Evolutionary conservation across 176 grass and related monocot species (phyloP), one percentile per base, ranked within the genome.

Genomic region (Aechmea fasciata): DNA sequence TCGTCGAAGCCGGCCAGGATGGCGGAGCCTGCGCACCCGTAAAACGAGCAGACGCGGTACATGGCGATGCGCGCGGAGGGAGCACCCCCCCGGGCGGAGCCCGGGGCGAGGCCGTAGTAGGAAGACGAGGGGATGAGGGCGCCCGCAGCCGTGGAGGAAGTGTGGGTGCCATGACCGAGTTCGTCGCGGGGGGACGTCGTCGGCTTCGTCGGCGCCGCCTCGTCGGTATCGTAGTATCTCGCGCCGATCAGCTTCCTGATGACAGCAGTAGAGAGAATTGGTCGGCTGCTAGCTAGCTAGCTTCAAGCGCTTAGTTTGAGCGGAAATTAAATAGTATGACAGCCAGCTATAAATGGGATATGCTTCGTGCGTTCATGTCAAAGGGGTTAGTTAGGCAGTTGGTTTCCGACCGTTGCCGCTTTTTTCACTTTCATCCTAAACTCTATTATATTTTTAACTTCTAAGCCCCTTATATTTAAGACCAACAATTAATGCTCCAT

Each of bases 161-260:
- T 96, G 83, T 91, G 92, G 47, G 92, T 96, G 22, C 92, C 92
- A 15, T 96, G 92, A 0, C 92, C 92, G 1, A 65, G 15, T 10
- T 50, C 57, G 48, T 96, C 92, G 14, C 92, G 78, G 18, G 85
- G 51, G 13, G 88, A 87, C 47, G 14, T 14, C 23, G 9, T 24
- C 20, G 3, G 0, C 52, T 59, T 59, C 0, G 63, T 15, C 13
- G 12, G 0, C 3, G 48, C 11, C 12, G 65, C 54, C 1, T 76
- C 71, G 12, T 74, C 65, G 0, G 78, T 51, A 2, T 75, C n/a
- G 72, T 96, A 96, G 53, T 88, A 96, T 13, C 92, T 78, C 49
- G 88, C 92, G 50, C 92, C 92, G 50, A 96, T 96, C 20, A 96
- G 68, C 78, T 96, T 96, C 69, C 92, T 96, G 87, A 75, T 41